Evolutionary conservation across 2,329 filamentous ascomycete species (phyloP), one percentile per base, ranked within the genome.

Genomic region (Beauveria bassiana): DNA sequence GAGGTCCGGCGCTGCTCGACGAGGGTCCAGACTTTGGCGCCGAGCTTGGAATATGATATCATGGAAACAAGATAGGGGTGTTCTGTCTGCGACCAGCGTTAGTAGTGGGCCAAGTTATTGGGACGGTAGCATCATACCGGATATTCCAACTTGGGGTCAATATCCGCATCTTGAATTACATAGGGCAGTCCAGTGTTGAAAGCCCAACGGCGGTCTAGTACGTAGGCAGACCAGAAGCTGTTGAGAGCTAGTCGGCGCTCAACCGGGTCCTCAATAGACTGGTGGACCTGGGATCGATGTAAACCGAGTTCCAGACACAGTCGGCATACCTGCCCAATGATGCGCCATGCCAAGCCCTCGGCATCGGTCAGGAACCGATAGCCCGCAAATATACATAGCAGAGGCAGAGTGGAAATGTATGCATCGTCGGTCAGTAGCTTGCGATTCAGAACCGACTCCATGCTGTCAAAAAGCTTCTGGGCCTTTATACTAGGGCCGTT

Each of bases 101-200:
- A 71, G 67, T 59, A 31, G 38, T 14, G n/a, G 31, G n/a, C 12
- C 20, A 7, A 28, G 16, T 26, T 7, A 38, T 16, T 38, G 53
- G 24, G 28, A 26, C 7, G 12, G 22, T 18, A 31, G 38, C 22
- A 51, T 20, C 10, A 20, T 77, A 96, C 91, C 31, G 92, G 92
- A 68, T 89, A 86, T 2, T 90, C 91, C 24, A 97, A 75, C 57
- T 83, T 82, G 0, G 87, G 85, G 68, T 96, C 92, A 63, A 96
- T 90, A 70, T 96, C 91, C 18, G 89, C 84, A 69, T 96, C 92
- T 66, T 93, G 88, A 42, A 96, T 79, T 2, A 90, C 87, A 75
- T 91, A 96, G 0, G 92, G 92, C 72, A 96, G 81, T 0, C 92
- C 92, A 0, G 90, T 93, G n/a, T 88, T 90, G 67, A 96, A 91